Evolutionary conservation across 805 yeast species (phyloP), one percentile per base, ranked within the genome.

Genomic region (Vanderwaltozyma yarrowii): DNA sequence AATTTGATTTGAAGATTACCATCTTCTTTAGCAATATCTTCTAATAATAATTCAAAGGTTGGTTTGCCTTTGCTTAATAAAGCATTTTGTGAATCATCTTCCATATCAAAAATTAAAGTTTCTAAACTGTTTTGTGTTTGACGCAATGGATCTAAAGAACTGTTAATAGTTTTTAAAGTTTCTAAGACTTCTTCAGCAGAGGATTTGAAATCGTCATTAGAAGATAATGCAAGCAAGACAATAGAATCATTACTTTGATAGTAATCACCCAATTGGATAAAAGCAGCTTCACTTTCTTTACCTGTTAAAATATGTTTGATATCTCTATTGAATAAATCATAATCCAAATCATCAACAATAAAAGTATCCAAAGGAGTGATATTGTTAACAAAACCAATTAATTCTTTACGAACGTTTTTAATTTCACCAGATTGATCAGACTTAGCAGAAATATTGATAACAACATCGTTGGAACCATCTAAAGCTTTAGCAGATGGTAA

Each of bases 181-280:
- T 60, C 70, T 30, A 64, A 61, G 40, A 78, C 65, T 52, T 81
- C 88, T 27, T 71, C 72, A 21, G 66, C 61, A 27, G 81, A 70
- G 21, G 89, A 89, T 28, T 77, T 78, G 57, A 85, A 85, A 51
- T 83, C 95, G 35, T 76, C 80, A 42, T 67, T 67, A 20, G 65
- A 61, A 18, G 63, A 54, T 34, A 55, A 47, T 18, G 73, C 70
- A 37, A 84, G 73, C 33, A 92, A 62, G 14, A 83, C 57, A 34
- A 86, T 63, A 26, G 65, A 58, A 30, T 66, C 61, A 32, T 62
- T 62, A n/a, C 65, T 66, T 18, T 71, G 40, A 62, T 36, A 75
- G 56, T 37, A 60, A 50, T 59, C 64, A 23, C 78, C 78, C 33
- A 80, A 64, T 42, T 82, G 76, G 37, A 85, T 71, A 36, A 77